A percentile compares a stretch with the other conserved stretches of the same genome.
Conservation (phyloP, 2,329 filamentous ascomycete species). For the Blumeriella jaapii region DNA sequence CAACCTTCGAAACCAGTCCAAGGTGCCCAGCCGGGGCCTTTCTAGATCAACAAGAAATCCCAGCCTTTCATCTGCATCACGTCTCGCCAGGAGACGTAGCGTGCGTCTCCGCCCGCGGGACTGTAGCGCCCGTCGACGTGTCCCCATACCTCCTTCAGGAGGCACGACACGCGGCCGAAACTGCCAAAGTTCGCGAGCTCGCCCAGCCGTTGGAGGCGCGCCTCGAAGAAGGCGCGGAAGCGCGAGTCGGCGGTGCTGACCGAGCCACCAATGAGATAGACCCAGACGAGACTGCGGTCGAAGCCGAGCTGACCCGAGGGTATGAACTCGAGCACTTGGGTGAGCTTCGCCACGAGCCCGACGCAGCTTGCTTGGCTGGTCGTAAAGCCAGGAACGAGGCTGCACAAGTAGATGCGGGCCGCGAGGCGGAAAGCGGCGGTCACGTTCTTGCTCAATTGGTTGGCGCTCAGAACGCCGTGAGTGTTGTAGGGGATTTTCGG, state of each 20-base stretch:
- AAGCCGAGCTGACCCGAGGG: constrained; percentile 72
- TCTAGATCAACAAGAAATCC: constrained; percentile 82
- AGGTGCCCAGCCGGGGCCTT: constrained; percentile 7
- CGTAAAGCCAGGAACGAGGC: constrained; percentile 79
- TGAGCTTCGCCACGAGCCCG: constrained; percentile 67
- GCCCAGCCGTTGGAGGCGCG: constrained; percentile 63
- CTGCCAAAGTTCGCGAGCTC: constrained; percentile 71
- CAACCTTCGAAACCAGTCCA: constrained; percentile 14
- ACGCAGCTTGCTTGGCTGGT: constrained; percentile 62
- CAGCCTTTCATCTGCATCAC: constrained; percentile 84
- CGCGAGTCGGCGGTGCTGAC: constrained; percentile 59
- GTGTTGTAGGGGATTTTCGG: constrained; percentile 51
- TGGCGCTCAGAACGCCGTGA: constrained; percentile 67
- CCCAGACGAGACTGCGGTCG: constrained; percentile 87
- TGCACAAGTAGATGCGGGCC: constrained; percentile 93
- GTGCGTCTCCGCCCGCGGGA: constrained; percentile 32
- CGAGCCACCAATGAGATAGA: constrained; percentile 76
- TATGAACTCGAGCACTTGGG: constrained; percentile 66
- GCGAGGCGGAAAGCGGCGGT: constrained; percentile 84
- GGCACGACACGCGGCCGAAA: constrained; percentile 68
- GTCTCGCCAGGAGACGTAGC: constrained; percentile 86
- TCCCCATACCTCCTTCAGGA: constrained; percentile 75
- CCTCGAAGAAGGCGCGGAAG: constrained; percentile 69
- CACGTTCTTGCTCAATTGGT: constrained; percentile 78
- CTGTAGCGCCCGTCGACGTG: constrained; percentile 48